Evolutionary conservation across 768 basidiomycete genomes (phyloP), one percentile per base, ranked within the genome.

Genomic region (Leccinellum albellum): DNA sequence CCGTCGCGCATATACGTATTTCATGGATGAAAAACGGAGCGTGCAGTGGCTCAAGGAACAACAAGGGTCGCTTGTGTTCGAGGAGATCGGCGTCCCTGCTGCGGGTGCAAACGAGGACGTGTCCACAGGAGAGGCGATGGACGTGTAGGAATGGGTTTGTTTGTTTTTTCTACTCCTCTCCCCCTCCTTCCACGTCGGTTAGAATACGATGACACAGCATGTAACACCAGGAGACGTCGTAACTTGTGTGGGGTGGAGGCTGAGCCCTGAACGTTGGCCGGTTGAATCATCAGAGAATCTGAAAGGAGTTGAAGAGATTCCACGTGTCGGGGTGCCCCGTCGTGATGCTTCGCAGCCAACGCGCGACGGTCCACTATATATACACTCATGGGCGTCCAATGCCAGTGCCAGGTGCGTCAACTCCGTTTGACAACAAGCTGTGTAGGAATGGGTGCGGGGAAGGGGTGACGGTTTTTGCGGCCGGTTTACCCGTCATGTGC

Each of bases 21-120:
- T 96, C 73, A 88, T 93, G 81, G 94, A 96, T 69, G 92, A 94
- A 74, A 92, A 92, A 73, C 78, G 93, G 60, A 93, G 91, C 62
- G 89, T 94, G 49, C 87, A 94, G 67, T 96, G 91, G 89, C 69
- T 96, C 61, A 89, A 89, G 74, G 91, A 94, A 63, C 88, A 89
- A 68, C 86, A 88, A 61, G 89, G 88, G 0, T 70, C 76, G 20
- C 74, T 91, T 53, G 81, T 91, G 50, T 89, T 89, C 66, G 88
- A 90, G 67, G 89, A 89, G 73, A 80, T 86, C 51, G 73, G 73
- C 3, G 75, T 61, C 5, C 70, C 68, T 15, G 66, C 54, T 20
- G 67, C 64, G 29, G 31, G 64, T 12, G 20, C 33, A 42, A 57
- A 52, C 42, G 74, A 70, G 40, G 78, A 78, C 42, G 71, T 64